Evolutionary conservation across 2,329 filamentous ascomycete species (phyloP).

Genomic region (Akanthomyces dipterigenus): DNA sequence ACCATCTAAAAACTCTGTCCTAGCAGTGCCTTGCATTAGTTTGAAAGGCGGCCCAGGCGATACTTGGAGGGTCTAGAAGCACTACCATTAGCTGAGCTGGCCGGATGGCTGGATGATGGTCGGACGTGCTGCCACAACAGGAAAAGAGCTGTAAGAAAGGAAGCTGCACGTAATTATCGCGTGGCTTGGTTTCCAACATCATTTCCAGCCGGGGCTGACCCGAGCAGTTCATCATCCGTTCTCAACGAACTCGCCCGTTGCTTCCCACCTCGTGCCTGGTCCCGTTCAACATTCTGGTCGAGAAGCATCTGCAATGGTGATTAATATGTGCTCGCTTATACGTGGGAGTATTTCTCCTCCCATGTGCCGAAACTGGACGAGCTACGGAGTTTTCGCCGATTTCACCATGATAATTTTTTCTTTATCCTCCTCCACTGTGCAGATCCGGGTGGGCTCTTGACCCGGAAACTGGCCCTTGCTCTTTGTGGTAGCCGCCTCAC

Average conservation of each 20-base stretch:
- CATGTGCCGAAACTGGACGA: neutral
- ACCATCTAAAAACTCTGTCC: neutral
- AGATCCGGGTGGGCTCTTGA: slow-evolving; percentile 1
- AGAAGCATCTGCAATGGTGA: too few relatives aligned
- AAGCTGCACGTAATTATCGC: neutral
- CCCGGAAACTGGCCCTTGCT: neutral
- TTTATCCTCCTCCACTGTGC: neutral
- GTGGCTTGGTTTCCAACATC: neutral
- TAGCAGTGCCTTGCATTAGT: neutral
- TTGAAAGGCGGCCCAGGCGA: neutral
- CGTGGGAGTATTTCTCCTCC: neutral
- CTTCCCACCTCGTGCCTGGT: neutral
- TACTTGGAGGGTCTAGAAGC: neutral
- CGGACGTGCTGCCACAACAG: too few relatives aligned
- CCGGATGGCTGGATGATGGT: neutral
- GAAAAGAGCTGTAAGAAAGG: neutral
- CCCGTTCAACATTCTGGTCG: too few relatives aligned
- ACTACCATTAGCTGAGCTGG: neutral
- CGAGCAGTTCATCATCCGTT: neutral
- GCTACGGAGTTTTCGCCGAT: neutral
- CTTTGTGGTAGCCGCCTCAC: slow-evolving; percentile 8
- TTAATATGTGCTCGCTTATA: neutral
- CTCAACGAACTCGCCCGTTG: neutral
- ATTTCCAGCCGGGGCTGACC: neutral
- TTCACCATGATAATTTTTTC: neutral